Conservation (phyloP, 306 rosid genomes). For the Fragaria iinumae region DNA sequence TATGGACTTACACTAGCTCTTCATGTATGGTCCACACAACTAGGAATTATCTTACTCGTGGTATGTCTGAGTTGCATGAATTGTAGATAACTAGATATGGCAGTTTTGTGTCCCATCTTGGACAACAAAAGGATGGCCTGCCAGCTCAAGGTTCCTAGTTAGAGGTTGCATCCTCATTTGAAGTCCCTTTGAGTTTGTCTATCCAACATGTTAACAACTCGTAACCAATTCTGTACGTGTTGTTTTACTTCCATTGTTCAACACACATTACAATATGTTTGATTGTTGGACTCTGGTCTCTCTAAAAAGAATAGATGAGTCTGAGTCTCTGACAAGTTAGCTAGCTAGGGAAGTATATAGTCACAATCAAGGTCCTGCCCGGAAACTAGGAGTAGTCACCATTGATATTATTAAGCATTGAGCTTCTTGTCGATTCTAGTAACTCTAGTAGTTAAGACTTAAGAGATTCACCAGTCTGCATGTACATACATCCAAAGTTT, state of each 20-base stretch:
- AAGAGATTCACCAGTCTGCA: not conserved
- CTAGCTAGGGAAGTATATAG: not conserved
- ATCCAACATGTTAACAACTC: constrained; percentile 8
- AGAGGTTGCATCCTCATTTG: constrained; percentile 37
- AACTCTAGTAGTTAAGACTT: not conserved
- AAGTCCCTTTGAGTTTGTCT: constrained; percentile 30
- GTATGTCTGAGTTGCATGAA: not conserved
- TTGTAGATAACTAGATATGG: not conserved
- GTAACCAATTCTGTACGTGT: not conserved
- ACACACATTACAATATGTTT: constrained; percentile 1
- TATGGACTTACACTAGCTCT: not conserved
- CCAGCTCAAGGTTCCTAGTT: constrained; percentile 43
- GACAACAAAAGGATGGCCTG: constrained; percentile 29
- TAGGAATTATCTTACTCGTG: not conserved
- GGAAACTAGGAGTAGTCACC: not conserved
- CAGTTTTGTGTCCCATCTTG: constrained; percentile 10
- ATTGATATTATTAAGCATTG: not conserved
- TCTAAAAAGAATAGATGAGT: not conserved
- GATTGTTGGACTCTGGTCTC: constrained; percentile 12
- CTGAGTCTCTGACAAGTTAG: not conserved
- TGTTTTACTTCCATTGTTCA: not conserved
- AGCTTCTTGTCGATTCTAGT: not conserved
- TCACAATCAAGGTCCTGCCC: not conserved
- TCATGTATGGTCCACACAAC: not conserved
- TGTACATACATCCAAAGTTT: not conserved